Conservation (phyloP, 768 basidiomycete genomes). For the Suillus lakei region DNA sequence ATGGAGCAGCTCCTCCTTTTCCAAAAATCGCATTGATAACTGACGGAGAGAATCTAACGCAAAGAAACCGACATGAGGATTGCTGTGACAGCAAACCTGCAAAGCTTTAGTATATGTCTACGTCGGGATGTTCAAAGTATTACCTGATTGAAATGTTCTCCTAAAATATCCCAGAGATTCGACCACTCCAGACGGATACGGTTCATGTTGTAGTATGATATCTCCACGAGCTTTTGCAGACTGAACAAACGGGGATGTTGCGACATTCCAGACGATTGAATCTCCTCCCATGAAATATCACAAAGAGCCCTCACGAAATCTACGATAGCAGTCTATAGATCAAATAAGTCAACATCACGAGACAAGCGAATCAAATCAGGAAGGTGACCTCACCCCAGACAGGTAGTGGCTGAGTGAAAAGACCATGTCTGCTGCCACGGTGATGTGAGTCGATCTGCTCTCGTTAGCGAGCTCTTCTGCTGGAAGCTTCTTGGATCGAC, state of each 20-base stretch:
- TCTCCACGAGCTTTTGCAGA: slow-evolving; percentile 96
- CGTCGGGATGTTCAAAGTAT: slow-evolving; percentile 4
- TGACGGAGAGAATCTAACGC: slow-evolving; percentile 96
- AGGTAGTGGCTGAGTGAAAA: slow-evolving; percentile 95
- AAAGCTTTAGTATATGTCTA: slow-evolving; percentile 11
- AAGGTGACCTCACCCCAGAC: slow-evolving; percentile 75
- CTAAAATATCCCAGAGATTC: slow-evolving; percentile 95
- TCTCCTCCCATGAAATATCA: slow-evolving; percentile 99
- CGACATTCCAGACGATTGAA: slow-evolving; percentile 94
- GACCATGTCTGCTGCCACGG: slow-evolving; percentile 98
- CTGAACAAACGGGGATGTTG: slow-evolving; percentile 96
- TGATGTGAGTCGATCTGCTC: slow-evolving; percentile 96
- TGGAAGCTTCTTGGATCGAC: slow-evolving; percentile 63
- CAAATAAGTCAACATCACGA: neutral
- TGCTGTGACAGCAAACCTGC: slow-evolving; percentile 98
- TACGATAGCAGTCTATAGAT: slow-evolving; percentile 85
- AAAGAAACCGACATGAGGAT: slow-evolving; percentile 95
- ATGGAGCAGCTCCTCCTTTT: slow-evolving; percentile 96
- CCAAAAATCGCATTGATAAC: slow-evolving; percentile 96
- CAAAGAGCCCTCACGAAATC: slow-evolving; percentile 96
- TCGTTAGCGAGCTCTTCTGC: slow-evolving; percentile 96
- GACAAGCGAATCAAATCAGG: neutral
- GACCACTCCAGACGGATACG: slow-evolving; percentile 99
- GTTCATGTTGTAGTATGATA: slow-evolving; percentile 99
- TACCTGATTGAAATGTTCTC: slow-evolving; percentile 98